Evolutionary conservation across 192 early-diverging fungal species (phyloP).

Genomic region (Gryganskiella cystojenkinii): DNA sequence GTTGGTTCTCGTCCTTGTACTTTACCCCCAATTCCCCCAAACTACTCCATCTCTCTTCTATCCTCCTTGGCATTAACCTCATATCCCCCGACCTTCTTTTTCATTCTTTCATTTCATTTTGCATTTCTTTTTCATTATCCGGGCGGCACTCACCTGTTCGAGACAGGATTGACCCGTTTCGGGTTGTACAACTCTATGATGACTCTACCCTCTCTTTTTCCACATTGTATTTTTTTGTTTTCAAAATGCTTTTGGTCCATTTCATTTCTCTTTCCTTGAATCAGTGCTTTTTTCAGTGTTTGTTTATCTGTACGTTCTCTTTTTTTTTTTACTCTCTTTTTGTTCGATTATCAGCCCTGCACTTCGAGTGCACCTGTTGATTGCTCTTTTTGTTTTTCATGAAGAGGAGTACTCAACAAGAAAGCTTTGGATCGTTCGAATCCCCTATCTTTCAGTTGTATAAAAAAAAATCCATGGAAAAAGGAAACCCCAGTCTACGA

Average conservation of each 20-base stretch:
- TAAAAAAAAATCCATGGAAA: no score
- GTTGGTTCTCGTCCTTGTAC: neutral
- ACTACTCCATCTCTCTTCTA: neutral
- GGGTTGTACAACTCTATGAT: slow-evolving; percentile 23
- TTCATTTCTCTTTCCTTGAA: neutral
- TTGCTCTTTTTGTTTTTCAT: no score
- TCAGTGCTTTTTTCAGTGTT: neutral
- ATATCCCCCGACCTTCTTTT: neutral
- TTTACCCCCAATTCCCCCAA: neutral
- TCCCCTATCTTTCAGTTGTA: no score
- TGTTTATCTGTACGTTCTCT: neutral
- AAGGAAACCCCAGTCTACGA: no score
- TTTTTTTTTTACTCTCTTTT: slow-evolving; percentile 6
- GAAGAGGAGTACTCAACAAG: no score
- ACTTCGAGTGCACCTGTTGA: neutral
- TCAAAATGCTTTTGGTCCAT: neutral
- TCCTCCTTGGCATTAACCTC: neutral
- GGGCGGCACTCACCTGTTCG: no score
- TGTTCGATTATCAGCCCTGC: neutral
- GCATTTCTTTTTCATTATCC: slow-evolving; percentile 12
- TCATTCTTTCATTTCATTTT: neutral
- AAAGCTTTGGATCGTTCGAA: no score
- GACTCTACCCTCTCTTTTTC: slow-evolving; percentile 20
- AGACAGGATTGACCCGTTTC: neutral
- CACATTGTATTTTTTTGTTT: slow-evolving; percentile 4